Base-by-base conservation (phyloP, 495 filamentous ascomycete species). In the Lophium mytilinum region DNA sequence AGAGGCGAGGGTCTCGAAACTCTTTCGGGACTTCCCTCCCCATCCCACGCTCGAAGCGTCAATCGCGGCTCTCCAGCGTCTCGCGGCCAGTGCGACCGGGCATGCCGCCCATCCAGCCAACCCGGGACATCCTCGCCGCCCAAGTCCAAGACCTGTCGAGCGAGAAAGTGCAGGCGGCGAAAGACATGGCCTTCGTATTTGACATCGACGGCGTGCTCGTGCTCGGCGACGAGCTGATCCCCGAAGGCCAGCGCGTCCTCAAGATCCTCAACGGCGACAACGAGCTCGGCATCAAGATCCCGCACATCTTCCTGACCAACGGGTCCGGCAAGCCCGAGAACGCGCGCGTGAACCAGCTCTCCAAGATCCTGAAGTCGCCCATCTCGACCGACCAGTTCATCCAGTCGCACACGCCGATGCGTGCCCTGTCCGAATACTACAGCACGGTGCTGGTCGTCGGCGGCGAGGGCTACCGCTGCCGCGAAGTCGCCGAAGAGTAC, bases 11-110 rank as follows among this genome's bases (percentile, higher is more conserved):
- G 19, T 89, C 87, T 36, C 80, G 86, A 57, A 91, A 89, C 79
- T 90, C 86, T 11, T 89, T 91, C 63, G 87, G 86, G 48, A 77
- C 84, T 39, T 81, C 84, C 14, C 80, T 91, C 10, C 87, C 86
- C 39, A 91, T 90, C 56, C 87, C 86, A 34, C 73, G 81, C 50
- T 83, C 85, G 24, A 87, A 87, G 66, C 76, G 85, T 46, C 77
- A 79, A 56, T 87, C 84, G 2, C 80, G 85, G 4, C 76, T 88
- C 37, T 83, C 80, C 36, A 81, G 79, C 46, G 75, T 78, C 3
- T 56, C 75, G 56, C 64, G 67, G 61, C n/a, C 50, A 10, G 12
- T 6, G 9, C 57, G 75, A 21, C 76, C 78, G 30, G 76, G 72
- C 43, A 77, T 79, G 70, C 73, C 72, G 8, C 63, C 75, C 6